Conservation (phyloP, 805 yeast species). For the Kluyveromyces lactis region DNA sequence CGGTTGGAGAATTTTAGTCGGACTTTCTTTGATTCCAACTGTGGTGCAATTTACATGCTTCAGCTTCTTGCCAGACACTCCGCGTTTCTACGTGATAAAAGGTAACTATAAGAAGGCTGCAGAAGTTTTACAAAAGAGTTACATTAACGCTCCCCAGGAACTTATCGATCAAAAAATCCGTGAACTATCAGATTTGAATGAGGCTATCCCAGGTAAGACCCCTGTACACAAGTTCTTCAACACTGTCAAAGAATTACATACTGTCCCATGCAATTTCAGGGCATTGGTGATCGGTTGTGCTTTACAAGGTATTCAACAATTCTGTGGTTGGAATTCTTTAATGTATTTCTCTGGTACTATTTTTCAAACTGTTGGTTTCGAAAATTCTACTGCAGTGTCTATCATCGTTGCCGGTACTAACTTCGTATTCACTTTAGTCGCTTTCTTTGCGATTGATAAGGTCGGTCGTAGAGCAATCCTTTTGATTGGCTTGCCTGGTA, state of each 20-base stretch:
- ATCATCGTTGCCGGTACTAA: conserved; percentile 91
- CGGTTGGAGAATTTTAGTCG: conserved; percentile 93
- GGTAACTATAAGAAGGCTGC: conserved; percentile 59
- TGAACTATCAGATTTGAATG: conserved; percentile 48
- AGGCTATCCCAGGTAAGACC: conserved; percentile 38
- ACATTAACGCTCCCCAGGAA: conserved; percentile 53
- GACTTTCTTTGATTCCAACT: conserved; percentile 84
- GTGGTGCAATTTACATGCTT: conserved; percentile 68
- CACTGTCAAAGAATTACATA: conserved; percentile 55
- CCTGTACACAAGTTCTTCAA: conserved; percentile 47
- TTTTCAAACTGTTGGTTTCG: conserved; percentile 83
- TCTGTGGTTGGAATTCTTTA: conserved; percentile 91
- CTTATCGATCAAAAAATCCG: conserved; percentile 58
- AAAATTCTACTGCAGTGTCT: conserved; percentile 89
- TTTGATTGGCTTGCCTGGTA: conserved; percentile 73
- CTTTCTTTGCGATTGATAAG: conserved; percentile 77
- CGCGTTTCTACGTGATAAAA: conserved; percentile 75
- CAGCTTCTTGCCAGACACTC: conserved; percentile 89
- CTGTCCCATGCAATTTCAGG: conserved; percentile 71
- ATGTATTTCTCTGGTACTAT: conserved; percentile 94
- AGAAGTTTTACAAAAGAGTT: conserved; percentile 53
- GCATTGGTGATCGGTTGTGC: conserved; percentile 90
- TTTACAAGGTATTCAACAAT: conserved; percentile 92
- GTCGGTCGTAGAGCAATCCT: conserved; percentile 84
- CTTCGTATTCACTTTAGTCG: conserved; percentile 77